Evolutionary conservation across 2,329 filamentous ascomycete genomes (phyloP).

Genomic region (Botryotinia convoluta): DNA sequence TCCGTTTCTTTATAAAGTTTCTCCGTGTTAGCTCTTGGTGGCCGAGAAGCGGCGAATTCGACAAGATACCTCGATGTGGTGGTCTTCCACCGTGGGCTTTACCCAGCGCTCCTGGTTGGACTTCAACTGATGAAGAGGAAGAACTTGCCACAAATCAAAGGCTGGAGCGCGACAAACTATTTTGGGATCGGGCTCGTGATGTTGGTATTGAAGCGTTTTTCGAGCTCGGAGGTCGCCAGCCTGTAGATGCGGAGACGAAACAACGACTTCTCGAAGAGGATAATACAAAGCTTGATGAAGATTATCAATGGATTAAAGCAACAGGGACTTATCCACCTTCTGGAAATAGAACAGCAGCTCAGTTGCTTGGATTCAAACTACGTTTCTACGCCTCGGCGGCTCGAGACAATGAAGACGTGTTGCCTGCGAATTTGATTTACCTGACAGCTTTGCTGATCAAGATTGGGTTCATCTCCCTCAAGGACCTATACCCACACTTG

Average conservation of each 20-base stretch:
- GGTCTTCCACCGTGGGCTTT: slow-evolving; percentile 85
- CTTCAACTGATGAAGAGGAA: slow-evolving; percentile 67
- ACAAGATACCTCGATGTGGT: slow-evolving; percentile 46
- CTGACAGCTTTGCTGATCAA: slow-evolving; percentile 91
- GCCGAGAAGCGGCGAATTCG: slow-evolving; percentile 63
- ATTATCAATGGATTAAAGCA: slow-evolving; percentile 71
- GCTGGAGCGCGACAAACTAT: slow-evolving; percentile 65
- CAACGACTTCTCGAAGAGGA: slow-evolving; percentile 44
- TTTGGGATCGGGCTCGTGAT: slow-evolving; percentile 78
- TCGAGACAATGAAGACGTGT: slow-evolving; percentile 69
- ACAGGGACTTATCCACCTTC: slow-evolving; percentile 80
- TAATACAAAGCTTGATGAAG: slow-evolving; percentile 49
- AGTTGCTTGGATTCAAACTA: slow-evolving; percentile 94
- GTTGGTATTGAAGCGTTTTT: slow-evolving; percentile 83
- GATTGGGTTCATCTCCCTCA: slow-evolving; percentile 90
- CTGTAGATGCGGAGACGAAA: slow-evolving; percentile 56
- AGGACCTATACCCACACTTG: slow-evolving; percentile 87
- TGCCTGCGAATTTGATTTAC: slow-evolving; percentile 91
- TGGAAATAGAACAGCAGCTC: slow-evolving; percentile 88
- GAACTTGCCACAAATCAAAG: slow-evolving; percentile 54
- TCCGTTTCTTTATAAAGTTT: slow-evolving; percentile 91
- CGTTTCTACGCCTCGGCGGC: slow-evolving; percentile 86
- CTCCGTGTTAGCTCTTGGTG: slow-evolving; percentile 94
- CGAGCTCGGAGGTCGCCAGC: slow-evolving; percentile 73
- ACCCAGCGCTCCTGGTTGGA: slow-evolving; percentile 64